Conservation (phyloP, 495 filamentous ascomycete species). For the Penicillium paradoxum region DNA sequence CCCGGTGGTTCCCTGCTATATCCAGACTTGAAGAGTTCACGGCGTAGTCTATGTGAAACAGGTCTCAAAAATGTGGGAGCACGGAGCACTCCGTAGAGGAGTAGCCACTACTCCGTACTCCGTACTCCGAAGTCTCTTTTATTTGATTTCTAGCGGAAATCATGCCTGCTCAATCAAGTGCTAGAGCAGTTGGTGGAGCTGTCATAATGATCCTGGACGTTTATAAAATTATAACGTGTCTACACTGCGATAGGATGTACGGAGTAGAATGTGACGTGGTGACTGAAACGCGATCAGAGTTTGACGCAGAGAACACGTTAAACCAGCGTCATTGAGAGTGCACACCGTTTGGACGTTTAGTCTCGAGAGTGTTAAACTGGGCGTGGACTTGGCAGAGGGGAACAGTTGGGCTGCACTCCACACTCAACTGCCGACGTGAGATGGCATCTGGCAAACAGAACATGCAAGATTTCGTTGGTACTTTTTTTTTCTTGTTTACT, state of each 20-base stretch:
- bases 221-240: not conserved
- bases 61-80: not conserved
- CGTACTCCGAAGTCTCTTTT: too few species aligned
- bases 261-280: too few species aligned
- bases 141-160: too few species aligned
- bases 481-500: not conserved
- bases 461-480: not conserved
- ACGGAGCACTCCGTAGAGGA: not conserved
- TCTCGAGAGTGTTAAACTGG: not conserved
- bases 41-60: not conserved
- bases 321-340: too few species aligned
- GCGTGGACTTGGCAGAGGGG: not conserved
- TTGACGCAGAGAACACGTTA: not conserved
- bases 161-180: not conserved
- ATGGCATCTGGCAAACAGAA: not conserved
- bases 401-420: not conserved
- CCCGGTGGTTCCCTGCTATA: not conserved
- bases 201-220: not conserved
- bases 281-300: not conserved
- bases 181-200: not conserved
- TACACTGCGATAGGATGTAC: too few species aligned
- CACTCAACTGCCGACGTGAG: not conserved
- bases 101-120: too few species aligned
- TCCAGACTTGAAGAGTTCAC: not conserved
- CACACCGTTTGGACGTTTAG: too few species aligned